Evolutionary conservation across 2,329 filamentous ascomycete species (phyloP), one percentile per base, ranked within the genome.

Genomic region (Pyricularia pennisetigena): DNA sequence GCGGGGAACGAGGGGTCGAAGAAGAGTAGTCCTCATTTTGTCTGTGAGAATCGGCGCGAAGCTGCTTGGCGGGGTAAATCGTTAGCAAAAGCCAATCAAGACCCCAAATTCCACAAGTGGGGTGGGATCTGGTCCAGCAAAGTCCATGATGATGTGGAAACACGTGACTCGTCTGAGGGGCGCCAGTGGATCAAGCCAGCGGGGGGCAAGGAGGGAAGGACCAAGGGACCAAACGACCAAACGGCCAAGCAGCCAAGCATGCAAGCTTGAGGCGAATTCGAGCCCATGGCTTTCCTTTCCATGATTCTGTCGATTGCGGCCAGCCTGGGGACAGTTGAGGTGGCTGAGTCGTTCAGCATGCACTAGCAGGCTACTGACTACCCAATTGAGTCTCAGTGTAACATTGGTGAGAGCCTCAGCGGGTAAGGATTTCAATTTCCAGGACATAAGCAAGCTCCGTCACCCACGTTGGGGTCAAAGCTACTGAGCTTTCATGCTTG

Each of bases 1-100:
- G 77, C 76, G 77, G 77, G 76, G 75, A 76, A 78, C 74, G 76
- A 79, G 77, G 77, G 77, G 77, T 78, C 77, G 76, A 71, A 78
- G 75, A 71, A 79, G 69, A 69, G 70, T 72, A 70, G 73, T 65
- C 69, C 71, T 70, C 70, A 74, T 70, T 75, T 74, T 74, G 28
- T 32, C 26, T 65, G 65, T 26, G 23, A 57, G 32, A 62, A 54
- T 54, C 41, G 57, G 9, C 23, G 9, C 57, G 57, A 61, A 61
- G 57, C 57, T 61, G 57, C 57, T 28, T 61, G 69, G 66, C 70
- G 71, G 71, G 71, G 73, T 73, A 71, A 74, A 71, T 68, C 69
- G 70, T 64, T 65, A 57, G 28, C n/a, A 28, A 5, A 24, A 66
- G 64, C 74, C 71, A 75, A 74, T 73, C 70, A 74, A 61, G 57